Evolutionary conservation across 305 asterid species (phyloP), one percentile per base, ranked within the genome.

Genomic region (Nicotiana rustica): DNA sequence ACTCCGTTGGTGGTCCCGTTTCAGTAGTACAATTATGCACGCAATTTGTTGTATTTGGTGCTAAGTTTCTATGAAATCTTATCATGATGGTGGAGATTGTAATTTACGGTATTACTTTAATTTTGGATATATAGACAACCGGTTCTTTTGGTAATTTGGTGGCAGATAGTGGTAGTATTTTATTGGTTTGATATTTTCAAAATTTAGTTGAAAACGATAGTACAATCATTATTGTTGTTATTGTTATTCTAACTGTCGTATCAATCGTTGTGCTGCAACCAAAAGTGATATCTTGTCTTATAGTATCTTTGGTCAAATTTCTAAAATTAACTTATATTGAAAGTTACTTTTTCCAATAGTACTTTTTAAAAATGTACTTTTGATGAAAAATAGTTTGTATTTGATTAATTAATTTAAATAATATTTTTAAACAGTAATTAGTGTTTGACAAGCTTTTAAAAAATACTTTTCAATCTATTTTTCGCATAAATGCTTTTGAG

Each of bases 251-350:
- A 57, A 47, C 13, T 71, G 62, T 5, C 1, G 3, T 2, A 71
- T 12, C 62, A 25, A 25, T 73, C 21, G 12, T 47, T 73, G 1
- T 19, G 10, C 2, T 19, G 12, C 15, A 19, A 71, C 8, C 21
- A 47, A 71, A 73, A 47, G 78, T 6, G 19, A 47, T 10, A 47
- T 21, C 41, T 21, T 71, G 79, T 71, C 79, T 71, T 70, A 18
- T 70, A 10, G 1, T 5, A 5, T 5, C 0, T 36, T 1, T 36
- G 8, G 8, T 36, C 2, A 36, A 36, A 36, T 1, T 38, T 38
- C 9, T 38, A 38, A 38, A 38, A 38, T 38, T 38, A 38, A 2
- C 9, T 38, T 38, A 38, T 38, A 38, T 38, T 38, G 2, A 36
- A 31, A 33, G 0, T 5, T 6, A 5, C 0, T 1, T 38, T 38